A percentile compares a stretch with the other conserved stretches of the same genome.
Evolutionary conservation across 352 stramenopile genomes (phyloP).

Genomic region (Globisporangium solare): DNA sequence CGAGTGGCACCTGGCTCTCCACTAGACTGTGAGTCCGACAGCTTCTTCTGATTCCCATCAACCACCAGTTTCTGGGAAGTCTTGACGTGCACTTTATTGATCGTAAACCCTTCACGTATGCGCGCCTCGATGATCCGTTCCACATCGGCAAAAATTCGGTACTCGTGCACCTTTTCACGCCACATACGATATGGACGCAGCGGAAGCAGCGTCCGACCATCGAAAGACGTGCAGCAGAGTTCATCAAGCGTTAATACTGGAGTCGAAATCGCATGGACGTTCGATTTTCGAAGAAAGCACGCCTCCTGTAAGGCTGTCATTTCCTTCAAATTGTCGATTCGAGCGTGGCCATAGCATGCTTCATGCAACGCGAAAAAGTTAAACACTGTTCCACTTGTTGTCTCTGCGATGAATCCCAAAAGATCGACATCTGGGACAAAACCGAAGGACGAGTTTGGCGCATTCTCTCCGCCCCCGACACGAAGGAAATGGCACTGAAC

Average conservation of each 20-base stretch:
- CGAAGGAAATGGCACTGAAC: constrained; percentile 83
- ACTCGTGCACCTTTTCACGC: constrained; percentile 86
- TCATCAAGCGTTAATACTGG: constrained; percentile 67
- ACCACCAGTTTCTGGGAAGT: constrained; percentile 26
- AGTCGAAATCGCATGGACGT: constrained; percentile 55
- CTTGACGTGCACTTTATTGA: constrained; percentile 80
- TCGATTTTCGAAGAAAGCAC: constrained; percentile 64
- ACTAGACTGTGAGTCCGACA: constrained; percentile 11
- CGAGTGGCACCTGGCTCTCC: constrained; percentile 8
- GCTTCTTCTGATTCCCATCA: constrained; percentile 18
- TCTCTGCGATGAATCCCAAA: constrained; percentile 69
- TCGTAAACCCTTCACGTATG: constrained; percentile 73
- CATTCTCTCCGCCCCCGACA: constrained; percentile 50
- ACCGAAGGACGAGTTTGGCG: constrained; percentile 70
- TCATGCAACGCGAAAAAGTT: constrained; percentile 58
- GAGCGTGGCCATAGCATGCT: constrained; percentile 38
- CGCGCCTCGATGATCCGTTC: constrained; percentile 79
- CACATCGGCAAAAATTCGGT: constrained; percentile 77
- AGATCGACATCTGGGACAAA: constrained; percentile 83
- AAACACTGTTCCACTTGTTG: constrained; percentile 61
- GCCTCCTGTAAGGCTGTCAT: constrained; percentile 64
- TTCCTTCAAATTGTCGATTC: constrained; percentile 25
- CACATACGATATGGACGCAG: constrained; percentile 81
- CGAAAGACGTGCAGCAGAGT: constrained; percentile 67
- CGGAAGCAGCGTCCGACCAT: constrained; percentile 51